Conservation (phyloP, 306 rosid species). For the Rosa chinensis region DNA sequence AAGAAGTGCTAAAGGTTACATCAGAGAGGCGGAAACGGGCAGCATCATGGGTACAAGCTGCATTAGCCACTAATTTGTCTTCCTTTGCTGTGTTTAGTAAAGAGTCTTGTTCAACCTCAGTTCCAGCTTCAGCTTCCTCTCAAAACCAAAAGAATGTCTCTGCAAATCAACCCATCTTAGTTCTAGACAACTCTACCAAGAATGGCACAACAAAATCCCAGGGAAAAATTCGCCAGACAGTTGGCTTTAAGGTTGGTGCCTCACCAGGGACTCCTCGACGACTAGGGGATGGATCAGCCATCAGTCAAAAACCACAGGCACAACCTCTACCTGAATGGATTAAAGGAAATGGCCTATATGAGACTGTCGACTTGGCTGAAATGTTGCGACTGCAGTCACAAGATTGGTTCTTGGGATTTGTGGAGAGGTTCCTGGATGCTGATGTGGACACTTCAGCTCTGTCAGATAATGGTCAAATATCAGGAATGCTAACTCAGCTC, state of each 20-base stretch:
- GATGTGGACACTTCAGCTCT: slow-evolving; percentile 58
- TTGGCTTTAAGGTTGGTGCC: slow-evolving; percentile 41
- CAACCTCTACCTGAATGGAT: slow-evolving; percentile 68
- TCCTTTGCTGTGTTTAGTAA: slow-evolving; percentile 61
- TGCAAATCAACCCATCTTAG: slow-evolving; percentile 53
- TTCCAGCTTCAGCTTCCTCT: slow-evolving; percentile 43
- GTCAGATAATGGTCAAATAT: slow-evolving; percentile 88
- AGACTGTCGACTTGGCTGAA: slow-evolving; percentile 65
- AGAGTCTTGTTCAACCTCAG: slow-evolving; percentile 44
- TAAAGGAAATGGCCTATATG: slow-evolving; percentile 66
- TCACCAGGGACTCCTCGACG: slow-evolving; percentile 57
- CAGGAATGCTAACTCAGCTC: slow-evolving; percentile 87
- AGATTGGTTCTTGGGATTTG: slow-evolving; percentile 80
- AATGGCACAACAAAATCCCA: slow-evolving; percentile 50
- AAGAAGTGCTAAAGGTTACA: slow-evolving; percentile 63
- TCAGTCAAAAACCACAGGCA: slow-evolving; percentile 53
- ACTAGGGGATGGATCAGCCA: slow-evolving; percentile 39
- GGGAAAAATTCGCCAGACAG: slow-evolving; percentile 45
- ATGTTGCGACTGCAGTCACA: slow-evolving; percentile 64
- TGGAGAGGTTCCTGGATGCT: slow-evolving; percentile 82
- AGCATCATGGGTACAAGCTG: slow-evolving; percentile 87
- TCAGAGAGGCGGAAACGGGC: slow-evolving; percentile 63
- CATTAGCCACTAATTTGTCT: slow-evolving; percentile 72
- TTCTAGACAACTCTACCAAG: slow-evolving; percentile 65
- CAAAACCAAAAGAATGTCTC: slow-evolving; percentile 57